Conservation (phyloP, 2,329 filamentous ascomycete species). For the Pseudogymnoascus sp. region DNA sequence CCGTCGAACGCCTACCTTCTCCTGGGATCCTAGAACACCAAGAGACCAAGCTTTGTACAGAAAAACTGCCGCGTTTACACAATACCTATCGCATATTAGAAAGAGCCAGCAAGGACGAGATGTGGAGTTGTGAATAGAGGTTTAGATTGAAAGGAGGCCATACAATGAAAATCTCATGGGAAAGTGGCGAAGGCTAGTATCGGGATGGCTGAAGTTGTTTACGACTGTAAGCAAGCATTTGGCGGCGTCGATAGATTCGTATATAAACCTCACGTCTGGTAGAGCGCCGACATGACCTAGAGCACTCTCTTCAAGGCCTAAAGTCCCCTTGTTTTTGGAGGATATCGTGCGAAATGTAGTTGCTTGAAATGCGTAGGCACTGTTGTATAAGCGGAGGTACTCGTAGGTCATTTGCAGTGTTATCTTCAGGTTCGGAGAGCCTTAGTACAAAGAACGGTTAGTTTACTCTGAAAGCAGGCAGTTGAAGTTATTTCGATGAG, state of each 20-base stretch:
- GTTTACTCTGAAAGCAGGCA: not conserved
- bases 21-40: constrained; percentile 48
- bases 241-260: constrained; percentile 57
- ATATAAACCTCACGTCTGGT: constrained; percentile 59
- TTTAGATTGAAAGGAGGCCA: constrained; percentile 21
- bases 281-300: constrained; percentile 47
- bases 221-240: constrained; percentile 54
- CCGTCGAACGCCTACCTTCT: constrained; percentile 48
- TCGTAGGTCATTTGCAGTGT: constrained; percentile 65
- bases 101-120: not conserved
- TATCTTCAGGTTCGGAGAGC: constrained; percentile 58
- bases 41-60: constrained; percentile 57
- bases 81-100: constrained; percentile 28
- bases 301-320: constrained; percentile 17
- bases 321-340: constrained; percentile 18
- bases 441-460: constrained; percentile 27
- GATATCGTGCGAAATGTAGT: constrained; percentile 46
- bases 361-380: constrained; percentile 69
- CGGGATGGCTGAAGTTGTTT: constrained; percentile 52
- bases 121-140: constrained; percentile 13
- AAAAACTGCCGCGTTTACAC: constrained; percentile 58
- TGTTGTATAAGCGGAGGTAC: constrained; percentile 66
- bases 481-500: not conserved
- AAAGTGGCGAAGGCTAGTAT: constrained; percentile 55
- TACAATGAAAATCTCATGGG: constrained; percentile 57